Conservation (phyloP, 257 asterid genomes). For the Apocynum venetum region DNA sequence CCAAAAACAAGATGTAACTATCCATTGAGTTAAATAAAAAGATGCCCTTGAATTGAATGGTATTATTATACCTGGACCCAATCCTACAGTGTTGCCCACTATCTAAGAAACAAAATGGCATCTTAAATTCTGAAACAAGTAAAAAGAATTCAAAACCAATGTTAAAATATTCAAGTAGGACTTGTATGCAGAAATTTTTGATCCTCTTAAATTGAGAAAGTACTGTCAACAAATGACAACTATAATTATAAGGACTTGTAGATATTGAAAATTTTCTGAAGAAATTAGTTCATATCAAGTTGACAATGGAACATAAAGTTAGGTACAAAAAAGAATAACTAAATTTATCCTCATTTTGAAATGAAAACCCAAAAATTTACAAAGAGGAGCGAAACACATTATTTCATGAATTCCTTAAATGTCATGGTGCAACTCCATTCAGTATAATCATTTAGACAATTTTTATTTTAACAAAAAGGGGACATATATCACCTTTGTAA, state of each 20-base stretch:
- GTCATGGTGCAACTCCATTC: neutral
- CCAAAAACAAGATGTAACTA: neutral
- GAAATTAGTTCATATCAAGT: neutral
- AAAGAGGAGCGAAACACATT: neutral
- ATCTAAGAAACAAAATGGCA: neutral
- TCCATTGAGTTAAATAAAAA: neutral
- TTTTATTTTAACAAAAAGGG: constrained; percentile 14
- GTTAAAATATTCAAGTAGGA: too few species aligned
- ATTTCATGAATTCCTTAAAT: neutral
- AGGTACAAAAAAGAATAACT: neutral
- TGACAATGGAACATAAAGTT: neutral
- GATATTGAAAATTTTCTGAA: neutral
- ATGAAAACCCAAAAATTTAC: too few species aligned
- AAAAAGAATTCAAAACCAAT: neutral
- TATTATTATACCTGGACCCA: neutral
- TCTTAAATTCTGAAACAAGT: neutral
- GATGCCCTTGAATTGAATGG: neutral
- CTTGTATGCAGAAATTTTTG: neutral
- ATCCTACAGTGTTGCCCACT: neutral
- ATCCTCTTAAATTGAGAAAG: neutral
- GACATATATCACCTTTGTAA: constrained; percentile 54
- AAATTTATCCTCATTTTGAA: neutral
- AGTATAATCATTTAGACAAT: neutral
- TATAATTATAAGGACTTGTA: neutral
- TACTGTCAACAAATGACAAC: neutral